Percentiles rank a stretch among this genome's conserved stretches.
Conservation (phyloP, 164 flowering plant species). For the Vitis cinerea region DNA sequence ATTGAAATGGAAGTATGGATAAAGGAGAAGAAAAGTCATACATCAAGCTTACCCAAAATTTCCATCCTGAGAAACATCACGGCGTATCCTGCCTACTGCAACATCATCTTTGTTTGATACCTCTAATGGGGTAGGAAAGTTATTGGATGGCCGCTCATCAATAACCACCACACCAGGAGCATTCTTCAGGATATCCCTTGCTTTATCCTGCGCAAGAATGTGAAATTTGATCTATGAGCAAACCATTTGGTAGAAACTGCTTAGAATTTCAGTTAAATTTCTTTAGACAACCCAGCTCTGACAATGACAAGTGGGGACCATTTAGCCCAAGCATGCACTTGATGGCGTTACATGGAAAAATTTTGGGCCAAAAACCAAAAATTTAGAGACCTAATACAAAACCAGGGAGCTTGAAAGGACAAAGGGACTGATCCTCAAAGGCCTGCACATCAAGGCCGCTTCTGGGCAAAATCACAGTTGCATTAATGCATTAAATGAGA, state of each 20-base stretch:
- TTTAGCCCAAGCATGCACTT: background rate
- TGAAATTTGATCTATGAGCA: background rate
- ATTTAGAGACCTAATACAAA: background rate
- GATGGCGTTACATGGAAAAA: background rate
- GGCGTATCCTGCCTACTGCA: constrained; percentile 96
- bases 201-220: constrained; percentile 56
- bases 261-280: background rate
- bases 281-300: background rate
- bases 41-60: constrained; percentile 65
- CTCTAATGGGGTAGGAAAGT: constrained; percentile 90
- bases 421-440: too few relatives aligned
- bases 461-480: too few relatives aligned
- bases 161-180: constrained; percentile 90
- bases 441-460: too few relatives aligned
- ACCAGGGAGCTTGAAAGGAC: too few relatives aligned
- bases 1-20: background rate
- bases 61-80: constrained; percentile 82
- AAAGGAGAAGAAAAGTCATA: background rate
- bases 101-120: constrained; percentile 94
- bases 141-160: constrained; percentile 83
- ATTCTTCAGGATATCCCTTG: constrained; percentile 73
- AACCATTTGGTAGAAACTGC: background rate
- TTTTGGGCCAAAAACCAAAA: background rate
- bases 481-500: too few relatives aligned
- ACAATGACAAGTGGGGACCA: background rate